phyloP scores from a whole-genome alignment of 164 flowering plant species.

The Pachysandra terminalis region DNA sequence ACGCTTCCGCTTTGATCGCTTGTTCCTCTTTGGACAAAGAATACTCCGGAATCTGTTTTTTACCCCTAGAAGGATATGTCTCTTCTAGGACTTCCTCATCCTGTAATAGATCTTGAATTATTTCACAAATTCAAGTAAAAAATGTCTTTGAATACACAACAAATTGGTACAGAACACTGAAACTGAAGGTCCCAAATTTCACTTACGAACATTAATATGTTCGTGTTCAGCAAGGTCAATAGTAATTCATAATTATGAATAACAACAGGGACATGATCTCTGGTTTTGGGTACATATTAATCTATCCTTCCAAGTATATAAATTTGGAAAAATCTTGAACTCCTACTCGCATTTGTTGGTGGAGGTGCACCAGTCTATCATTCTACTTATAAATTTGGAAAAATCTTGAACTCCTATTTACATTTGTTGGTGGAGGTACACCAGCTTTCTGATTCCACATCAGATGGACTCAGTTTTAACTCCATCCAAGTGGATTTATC shows the following conservation, averaged over 20 bases:
- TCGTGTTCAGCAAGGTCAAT: neutral
- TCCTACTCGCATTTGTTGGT: neutral
- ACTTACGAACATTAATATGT: neutral
- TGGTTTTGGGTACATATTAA: too few species aligned
- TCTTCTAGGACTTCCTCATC: slow-evolving; percentile 54
- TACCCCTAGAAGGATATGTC: slow-evolving; percentile 54
- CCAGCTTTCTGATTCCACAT: neutral
- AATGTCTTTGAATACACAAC: neutral
- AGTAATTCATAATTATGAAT: neutral
- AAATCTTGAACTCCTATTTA: neutral
- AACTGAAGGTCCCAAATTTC: neutral
- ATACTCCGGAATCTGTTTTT: slow-evolving; percentile 49
- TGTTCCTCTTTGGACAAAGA: slow-evolving; percentile 67
- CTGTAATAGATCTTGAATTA: slow-evolving; percentile 30
- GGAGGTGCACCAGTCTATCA: neutral
- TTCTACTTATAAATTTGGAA: too few species aligned
- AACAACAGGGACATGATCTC: neutral
- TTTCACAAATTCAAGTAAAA: neutral
- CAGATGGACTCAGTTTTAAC: neutral
- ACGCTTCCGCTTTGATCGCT: slow-evolving; percentile 91
- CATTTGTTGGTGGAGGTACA: neutral
- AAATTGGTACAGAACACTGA: neutral
- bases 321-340: neutral
- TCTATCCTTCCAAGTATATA: too few species aligned
- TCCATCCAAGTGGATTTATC: too few species aligned